These are phyloP conservation scores for Selenicereus undatus DNA, from an alignment of 148 eudicot genomes.

Conservation along the genomic window DNA sequence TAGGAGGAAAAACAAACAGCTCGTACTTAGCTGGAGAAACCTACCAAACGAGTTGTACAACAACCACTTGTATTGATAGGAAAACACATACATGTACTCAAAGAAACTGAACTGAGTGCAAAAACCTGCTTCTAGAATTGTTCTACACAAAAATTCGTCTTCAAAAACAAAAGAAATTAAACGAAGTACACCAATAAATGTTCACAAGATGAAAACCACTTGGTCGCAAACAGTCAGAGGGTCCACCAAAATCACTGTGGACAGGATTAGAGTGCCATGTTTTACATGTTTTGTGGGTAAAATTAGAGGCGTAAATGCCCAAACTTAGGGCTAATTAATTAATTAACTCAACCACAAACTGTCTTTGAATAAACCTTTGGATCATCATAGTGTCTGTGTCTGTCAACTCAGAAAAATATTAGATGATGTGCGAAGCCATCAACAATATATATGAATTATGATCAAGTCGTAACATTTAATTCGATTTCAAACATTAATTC, in stretches of 20 bases:
- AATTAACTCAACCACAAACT: background rate
- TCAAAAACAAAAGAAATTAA: no score
- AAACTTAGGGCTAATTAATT: background rate
- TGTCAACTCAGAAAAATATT: background rate
- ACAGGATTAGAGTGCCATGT: background rate
- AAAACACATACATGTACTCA: no score
- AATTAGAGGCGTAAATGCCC: background rate
- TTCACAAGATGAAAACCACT: background rate
- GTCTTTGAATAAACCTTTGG: background rate
- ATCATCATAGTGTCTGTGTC: no score
- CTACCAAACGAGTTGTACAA: no score
- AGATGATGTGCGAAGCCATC: background rate
- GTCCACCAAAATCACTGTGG: background rate
- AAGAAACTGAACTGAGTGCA: no score
- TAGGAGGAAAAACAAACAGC: no score
- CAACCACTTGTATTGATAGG: no score
- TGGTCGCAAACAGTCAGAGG: background rate
- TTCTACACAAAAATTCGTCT: no score
- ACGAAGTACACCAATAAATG: no score
- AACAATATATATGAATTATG: no score
- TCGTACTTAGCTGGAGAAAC: no score
- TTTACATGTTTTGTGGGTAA: background rate
- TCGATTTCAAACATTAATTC: background rate
- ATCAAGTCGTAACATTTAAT: background rate
- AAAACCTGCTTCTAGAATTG: no score